Percentiles rank a stretch among this genome's conserved stretches.
Evolutionary conservation across 2,329 filamentous ascomycete species (phyloP).

Genomic region (Gremmenia infestans): DNA sequence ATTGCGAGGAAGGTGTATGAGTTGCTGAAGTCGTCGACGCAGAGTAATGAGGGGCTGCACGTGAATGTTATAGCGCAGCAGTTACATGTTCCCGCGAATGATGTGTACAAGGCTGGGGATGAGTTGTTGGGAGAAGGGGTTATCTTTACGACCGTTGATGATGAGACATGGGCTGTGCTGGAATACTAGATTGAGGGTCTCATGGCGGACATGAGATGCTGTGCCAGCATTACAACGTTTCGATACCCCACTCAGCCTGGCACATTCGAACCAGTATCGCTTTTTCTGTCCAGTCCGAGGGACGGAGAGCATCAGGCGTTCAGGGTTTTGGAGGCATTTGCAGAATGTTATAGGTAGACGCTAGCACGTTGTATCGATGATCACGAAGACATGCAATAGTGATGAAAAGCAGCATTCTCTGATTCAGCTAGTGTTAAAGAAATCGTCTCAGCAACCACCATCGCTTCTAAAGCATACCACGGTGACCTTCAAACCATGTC

Average conservation of each 20-base stretch:
- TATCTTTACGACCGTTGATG: constrained; percentile 89
- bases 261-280: too few relatives aligned
- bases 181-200: constrained; percentile 46
- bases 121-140: constrained; percentile 69
- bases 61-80: constrained; percentile 68
- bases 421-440: constrained; percentile 7
- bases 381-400: neutral
- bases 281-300: neutral
- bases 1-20: constrained; percentile 67
- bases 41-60: constrained; percentile 79
- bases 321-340: constrained; percentile 6
- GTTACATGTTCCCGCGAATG: constrained; percentile 59
- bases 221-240: too few relatives aligned
- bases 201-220: too few relatives aligned
- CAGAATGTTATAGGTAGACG: neutral
- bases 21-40: constrained; percentile 59
- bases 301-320: constrained; percentile 16
- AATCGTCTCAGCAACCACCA: neutral
- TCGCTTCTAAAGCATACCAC: neutral
- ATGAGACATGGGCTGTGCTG: constrained; percentile 84
- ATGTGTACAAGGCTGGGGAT: constrained; percentile 73
- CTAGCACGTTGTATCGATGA: neutral
- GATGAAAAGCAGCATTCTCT: constrained; percentile 3
- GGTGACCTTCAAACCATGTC: neutral
- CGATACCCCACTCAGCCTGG: too few relatives aligned